phyloP scores from a whole-genome alignment of 768 basidiomycete species.

The Clitopilus hobsonii region DNA sequence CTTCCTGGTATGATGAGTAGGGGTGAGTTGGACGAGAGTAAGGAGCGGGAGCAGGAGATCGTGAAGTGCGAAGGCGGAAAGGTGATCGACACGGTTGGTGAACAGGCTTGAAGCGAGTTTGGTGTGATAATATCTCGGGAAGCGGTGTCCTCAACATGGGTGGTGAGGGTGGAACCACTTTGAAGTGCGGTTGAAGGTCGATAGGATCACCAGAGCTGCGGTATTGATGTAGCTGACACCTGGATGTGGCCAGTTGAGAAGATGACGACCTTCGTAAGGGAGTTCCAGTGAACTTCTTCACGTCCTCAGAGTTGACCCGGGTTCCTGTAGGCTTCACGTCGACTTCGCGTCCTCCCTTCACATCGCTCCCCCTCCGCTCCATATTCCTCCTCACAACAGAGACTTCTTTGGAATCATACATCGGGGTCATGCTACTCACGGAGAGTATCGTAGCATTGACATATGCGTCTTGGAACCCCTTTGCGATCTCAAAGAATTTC shows the following conservation, averaged over 20 bases:
- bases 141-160: background rate
- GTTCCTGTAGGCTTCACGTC: background rate
- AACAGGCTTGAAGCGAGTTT: background rate
- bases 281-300: background rate
- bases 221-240: background rate
- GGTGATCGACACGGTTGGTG: background rate
- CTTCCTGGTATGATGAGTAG: background rate
- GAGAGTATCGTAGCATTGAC: conserved; percentile 49
- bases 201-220: background rate
- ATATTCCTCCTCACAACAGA: conserved; percentile 4
- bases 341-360: background rate
- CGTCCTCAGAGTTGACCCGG: background rate
- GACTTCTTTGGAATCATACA: conserved; percentile 19
- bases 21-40: background rate
- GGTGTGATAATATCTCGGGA: background rate
- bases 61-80: background rate
- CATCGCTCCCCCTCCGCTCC: conserved; percentile 7
- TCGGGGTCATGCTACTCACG: conserved; percentile 26
- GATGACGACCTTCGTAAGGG: background rate
- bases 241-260: background rate
- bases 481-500: conserved; percentile 46
- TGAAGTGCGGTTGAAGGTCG: background rate
- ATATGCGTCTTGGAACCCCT: conserved; percentile 54
- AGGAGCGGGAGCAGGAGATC: background rate
- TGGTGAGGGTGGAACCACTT: background rate